Conservation (phyloP, 2,329 filamentous ascomycete genomes). For the Trichoderma polysporum region DNA sequence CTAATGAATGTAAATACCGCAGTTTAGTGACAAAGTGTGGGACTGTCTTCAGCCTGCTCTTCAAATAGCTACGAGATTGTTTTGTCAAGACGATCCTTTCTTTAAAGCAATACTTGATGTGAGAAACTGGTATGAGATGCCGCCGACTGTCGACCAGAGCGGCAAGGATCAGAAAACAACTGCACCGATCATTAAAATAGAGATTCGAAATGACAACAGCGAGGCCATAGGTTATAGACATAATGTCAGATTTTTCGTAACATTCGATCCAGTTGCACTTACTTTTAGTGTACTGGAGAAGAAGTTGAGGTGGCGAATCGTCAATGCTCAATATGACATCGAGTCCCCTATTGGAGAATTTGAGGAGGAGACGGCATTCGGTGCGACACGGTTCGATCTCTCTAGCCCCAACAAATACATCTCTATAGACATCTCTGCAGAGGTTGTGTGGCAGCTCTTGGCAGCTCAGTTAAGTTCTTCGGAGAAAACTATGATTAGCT, state of each 20-base stretch:
- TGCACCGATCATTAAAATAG: background rate
- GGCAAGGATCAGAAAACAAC: background rate
- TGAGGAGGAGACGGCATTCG: background rate
- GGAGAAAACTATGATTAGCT: slow-evolving; percentile 30
- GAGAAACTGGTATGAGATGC: slow-evolving; percentile 28
- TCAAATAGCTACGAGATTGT: slow-evolving; percentile 28
- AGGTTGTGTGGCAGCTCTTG: slow-evolving; percentile 30
- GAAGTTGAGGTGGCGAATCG: background rate
- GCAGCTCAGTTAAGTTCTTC: slow-evolving; percentile 25
- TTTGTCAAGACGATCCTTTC: slow-evolving; percentile 26
- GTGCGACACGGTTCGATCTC: background rate
- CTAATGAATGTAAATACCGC: background rate
- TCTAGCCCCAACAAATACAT: background rate
- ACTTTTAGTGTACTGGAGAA: background rate
- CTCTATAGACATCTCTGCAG: slow-evolving; percentile 22
- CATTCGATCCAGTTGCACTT: background rate
- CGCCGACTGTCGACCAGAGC: slow-evolving; percentile 16
- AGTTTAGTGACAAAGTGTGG: slow-evolving; percentile 32
- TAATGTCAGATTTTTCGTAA: background rate
- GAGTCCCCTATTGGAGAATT: background rate
- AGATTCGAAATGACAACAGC: background rate
- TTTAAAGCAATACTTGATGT: slow-evolving; percentile 26
- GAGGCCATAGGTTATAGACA: background rate
- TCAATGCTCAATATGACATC: background rate
- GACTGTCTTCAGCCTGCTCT: slow-evolving; percentile 32